Base-by-base conservation (phyloP, 129 eudicot species). In the Flaveria trinervia region DNA sequence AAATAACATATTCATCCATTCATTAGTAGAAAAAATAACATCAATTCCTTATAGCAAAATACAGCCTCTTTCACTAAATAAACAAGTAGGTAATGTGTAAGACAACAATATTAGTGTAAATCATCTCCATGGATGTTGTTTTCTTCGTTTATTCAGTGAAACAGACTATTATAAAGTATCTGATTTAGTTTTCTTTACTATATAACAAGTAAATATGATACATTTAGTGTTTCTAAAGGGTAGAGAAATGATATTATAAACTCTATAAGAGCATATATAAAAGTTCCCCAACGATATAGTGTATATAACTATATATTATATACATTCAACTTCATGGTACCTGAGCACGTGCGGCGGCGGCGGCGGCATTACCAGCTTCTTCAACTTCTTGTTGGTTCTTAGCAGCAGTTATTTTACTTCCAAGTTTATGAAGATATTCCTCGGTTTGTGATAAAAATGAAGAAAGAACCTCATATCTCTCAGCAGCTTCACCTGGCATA, bases 321-420 rank as follows among this genome's bases (percentile, higher is more conserved):
- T 15, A 65, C 15, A 61, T 65, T 65, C 48, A 30, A 39, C 36
- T 16, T 65, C 14, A 36, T 33, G 48, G 55, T 85, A 70, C 99
- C 96, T 94, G 99, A 73, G 94, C 90, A 62, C 92, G 85, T 41
- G 99, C 99, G 81, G 97, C 97, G 4, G 88, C 85, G 18, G 92
- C 92, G 16, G 99, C 97, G 33, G 89, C 83, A 77, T 84, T 88
- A 39, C 94, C 96, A 45, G 92, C 96, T 82, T 94, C 99, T 77
- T 83, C 97, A 56, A 91, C 97, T 85, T 91, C 99, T 86, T 94
- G 99, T 71, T 87, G 96, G 68, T 86, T 89, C 87, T 94, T 94
- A 14, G 99, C 68, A 65, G 99, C 92, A 7, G 99, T 94, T 67
- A 94, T 94, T 79, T 94, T 94, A 55, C 97, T 70, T 74, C 99